Evolutionary conservation across 1,284 basidiomycete species (phyloP).

Genomic region (Ganoderma multipileum): DNA sequence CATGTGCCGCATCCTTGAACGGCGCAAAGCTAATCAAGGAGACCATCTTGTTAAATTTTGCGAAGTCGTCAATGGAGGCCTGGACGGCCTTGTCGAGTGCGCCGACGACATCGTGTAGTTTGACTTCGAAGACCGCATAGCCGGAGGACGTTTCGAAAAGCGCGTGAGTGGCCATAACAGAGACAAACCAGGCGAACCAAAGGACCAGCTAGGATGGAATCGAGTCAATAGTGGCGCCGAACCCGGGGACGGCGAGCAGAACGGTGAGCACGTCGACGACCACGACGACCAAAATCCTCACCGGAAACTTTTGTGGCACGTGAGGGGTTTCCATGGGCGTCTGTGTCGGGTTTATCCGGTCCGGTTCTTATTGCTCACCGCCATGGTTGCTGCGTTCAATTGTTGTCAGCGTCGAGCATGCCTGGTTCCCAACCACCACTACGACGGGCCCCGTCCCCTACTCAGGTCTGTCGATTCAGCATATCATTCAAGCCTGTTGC

Average conservation of each 20-base stretch:
- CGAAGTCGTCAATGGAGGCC: constrained; percentile 85
- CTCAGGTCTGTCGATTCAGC: neutral
- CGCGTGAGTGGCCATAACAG: constrained; percentile 80
- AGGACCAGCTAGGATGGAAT: neutral
- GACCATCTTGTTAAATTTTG: constrained; percentile 96
- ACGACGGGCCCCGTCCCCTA: neutral
- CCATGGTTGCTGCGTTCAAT: neutral
- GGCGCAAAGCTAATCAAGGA: constrained; percentile 92
- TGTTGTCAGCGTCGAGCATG: neutral
- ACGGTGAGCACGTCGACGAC: constrained; percentile 20
- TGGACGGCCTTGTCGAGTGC: constrained; percentile 85
- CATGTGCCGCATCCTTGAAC: constrained; percentile 95
- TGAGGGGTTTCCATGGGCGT: neutral
- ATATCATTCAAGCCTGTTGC: neutral
- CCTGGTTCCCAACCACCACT: neutral
- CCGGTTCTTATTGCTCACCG: neutral
- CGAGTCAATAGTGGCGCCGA: constrained; percentile 1
- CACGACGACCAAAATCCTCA: constrained; percentile 17
- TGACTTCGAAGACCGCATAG: constrained; percentile 93
- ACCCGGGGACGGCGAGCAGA: constrained; percentile 6
- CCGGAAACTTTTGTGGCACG: constrained; percentile 23
- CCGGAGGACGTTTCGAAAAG: constrained; percentile 97
- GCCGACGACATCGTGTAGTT: constrained; percentile 91
- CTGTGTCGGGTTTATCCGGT: neutral
- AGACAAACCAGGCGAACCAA: neutral